Base-by-base conservation (phyloP, 495 filamentous ascomycete species). In the Tetracladium setigerum region DNA sequence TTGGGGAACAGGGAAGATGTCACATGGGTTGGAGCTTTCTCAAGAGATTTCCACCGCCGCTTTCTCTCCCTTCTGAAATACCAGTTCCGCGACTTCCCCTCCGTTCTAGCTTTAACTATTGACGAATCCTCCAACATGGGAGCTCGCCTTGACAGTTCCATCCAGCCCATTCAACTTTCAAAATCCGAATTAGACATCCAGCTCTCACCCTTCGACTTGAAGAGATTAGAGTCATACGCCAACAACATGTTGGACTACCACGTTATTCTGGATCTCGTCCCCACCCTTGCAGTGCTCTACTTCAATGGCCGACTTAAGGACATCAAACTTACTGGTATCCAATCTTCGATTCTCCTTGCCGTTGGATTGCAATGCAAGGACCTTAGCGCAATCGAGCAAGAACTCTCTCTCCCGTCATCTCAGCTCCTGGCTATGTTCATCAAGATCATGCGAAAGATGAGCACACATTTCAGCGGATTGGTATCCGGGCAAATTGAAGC, bases 191-290 rank as follows among this genome's bases (percentile, higher is more conserved):
- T 99, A 8, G 90, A 95, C 52, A 67, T 60, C 27, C 60, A 79
- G 1, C 77, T 97, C 61, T 89, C 87, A 11, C 89, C 94, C 1
- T 96, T 89, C 60, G 94, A 99, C 60, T 76, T 95, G 50, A 95
- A 95, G 67, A 82, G 94, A 27, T 72, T 97, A 24, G 91, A 96
- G 59, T 86, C 84, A 49, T 99, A 97, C 58, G 87, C 92, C 10
- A 94, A 92, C 66, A 95, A 95, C 61, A 83, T 96, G 65, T 76
- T 99, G 14, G 94, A 99, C 60, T 95, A 96, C 68, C 94, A 95
- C 62, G 91, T 95, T 54, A 92, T 99, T 45, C 73, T 97, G 30
- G 94, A 99, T 59, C 78, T 99, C 65, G 71, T 97, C 50, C 94
- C 94, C 2, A 72, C 69, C 5, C 78, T 97, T 41, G 78, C 94